These are phyloP conservation scores for Fusarium pseudograminearum DNA, from an alignment of 2,329 filamentous ascomycete species.

Conservation along the genomic window DNA sequence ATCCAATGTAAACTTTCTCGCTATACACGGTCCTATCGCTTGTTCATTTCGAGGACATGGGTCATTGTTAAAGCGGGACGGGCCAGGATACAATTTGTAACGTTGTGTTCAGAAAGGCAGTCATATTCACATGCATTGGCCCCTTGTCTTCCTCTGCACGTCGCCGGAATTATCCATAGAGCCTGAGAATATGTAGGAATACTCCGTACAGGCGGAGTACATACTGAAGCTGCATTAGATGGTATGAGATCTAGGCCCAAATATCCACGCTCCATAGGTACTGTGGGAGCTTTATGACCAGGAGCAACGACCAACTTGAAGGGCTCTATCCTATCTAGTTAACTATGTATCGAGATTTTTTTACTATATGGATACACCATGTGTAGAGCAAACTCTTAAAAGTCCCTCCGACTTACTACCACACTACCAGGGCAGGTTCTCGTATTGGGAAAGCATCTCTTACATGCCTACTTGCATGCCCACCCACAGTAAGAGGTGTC, in stretches of 20 bases:
- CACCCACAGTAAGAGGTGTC: neutral
- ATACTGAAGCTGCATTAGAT: neutral
- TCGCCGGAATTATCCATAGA: neutral
- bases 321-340: neutral
- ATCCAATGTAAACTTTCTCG: neutral
- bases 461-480: neutral
- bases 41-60: neutral
- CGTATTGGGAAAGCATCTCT: neutral
- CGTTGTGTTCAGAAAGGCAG: neutral
- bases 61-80: neutral
- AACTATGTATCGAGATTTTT: neutral
- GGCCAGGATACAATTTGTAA: slow-evolving; percentile 1
- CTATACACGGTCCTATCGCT: neutral
- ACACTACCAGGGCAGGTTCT: neutral
- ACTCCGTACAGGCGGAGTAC: neutral
- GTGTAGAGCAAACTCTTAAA: neutral
- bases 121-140: neutral
- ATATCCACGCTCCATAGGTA: neutral
- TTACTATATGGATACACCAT: neutral
- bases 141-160: neutral
- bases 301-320: neutral
- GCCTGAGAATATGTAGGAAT: neutral
- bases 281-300: neutral
- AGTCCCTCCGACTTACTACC: neutral
- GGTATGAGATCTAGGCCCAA: neutral